A percentile compares a stretch with the other conserved stretches of the same genome.
Conservation (phyloP, 1,139 yeast genomes). For the Nakaseomyces kungkrabaensis region DNA sequence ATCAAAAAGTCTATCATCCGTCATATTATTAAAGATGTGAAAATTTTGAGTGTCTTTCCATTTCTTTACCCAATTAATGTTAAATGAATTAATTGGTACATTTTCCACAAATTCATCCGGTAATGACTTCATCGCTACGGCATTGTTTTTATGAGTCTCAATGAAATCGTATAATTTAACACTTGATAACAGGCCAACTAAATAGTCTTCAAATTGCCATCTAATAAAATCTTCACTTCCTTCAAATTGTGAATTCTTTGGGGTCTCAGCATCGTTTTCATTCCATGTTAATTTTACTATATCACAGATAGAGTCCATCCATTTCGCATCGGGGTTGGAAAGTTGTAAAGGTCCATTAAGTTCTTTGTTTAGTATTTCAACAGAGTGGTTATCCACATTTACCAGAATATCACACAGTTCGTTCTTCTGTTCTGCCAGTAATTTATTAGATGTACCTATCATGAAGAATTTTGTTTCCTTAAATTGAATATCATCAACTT, state of each 20-base stretch:
- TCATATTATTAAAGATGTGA: conserved; percentile 55
- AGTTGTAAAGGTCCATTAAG: conserved; percentile 40
- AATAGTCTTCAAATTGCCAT: conserved; percentile 80
- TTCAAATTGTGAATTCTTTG: conserved; percentile 40
- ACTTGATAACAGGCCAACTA: conserved; percentile 64
- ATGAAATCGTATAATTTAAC: conserved; percentile 59
- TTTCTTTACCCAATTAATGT: conserved; percentile 42
- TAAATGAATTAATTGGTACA: conserved; percentile 43
- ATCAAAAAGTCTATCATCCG: conserved; percentile 86
- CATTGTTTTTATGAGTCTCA: conserved; percentile 32
- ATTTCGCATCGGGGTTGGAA: conserved; percentile 60
- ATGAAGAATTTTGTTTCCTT: conserved; percentile 54
- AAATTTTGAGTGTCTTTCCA: conserved; percentile 68
- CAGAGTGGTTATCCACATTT: conserved; percentile 40
- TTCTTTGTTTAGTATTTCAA: conserved; percentile 37
- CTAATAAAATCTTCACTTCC: conserved; percentile 91
- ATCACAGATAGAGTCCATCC: conserved; percentile 38
- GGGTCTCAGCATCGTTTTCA: conserved; percentile 35
- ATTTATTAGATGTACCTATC: conserved; percentile 81
- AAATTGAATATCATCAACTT: conserved; percentile 59
- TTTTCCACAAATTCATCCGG: conserved; percentile 19
- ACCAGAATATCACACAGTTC: conserved; percentile 47
- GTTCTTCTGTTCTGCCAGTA: conserved; percentile 57
- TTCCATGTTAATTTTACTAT: conserved; percentile 31
- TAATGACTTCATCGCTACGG: conserved; percentile 22